These are phyloP conservation scores for Elsinoe ampelina DNA, from an alignment of 2,329 filamentous ascomycete species.

Conservation along the genomic window DNA sequence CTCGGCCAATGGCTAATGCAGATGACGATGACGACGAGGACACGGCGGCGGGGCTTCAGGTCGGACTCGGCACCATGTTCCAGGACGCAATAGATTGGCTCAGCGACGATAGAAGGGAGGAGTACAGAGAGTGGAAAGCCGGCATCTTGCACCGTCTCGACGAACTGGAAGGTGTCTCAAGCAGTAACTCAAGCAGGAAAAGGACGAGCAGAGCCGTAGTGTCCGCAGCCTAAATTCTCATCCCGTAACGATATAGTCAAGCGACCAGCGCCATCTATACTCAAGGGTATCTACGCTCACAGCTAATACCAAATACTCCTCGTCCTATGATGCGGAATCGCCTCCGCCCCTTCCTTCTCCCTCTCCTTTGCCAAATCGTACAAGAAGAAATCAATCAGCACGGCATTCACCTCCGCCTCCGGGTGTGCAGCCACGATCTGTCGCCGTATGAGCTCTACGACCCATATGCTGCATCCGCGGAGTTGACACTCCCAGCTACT, in stretches of 20 bases:
- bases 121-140: slow-evolving; percentile 57
- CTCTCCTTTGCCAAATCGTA: slow-evolving; percentile 89
- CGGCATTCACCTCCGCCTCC: slow-evolving; percentile 65
- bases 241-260: neutral
- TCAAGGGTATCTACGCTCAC: neutral
- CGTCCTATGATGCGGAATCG: slow-evolving; percentile 75
- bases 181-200: neutral
- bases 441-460: slow-evolving; percentile 74
- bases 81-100: slow-evolving; percentile 65
- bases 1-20: slow-evolving; percentile 9
- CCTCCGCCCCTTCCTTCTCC: slow-evolving; percentile 47
- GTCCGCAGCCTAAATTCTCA: neutral
- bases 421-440: slow-evolving; percentile 71
- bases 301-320: slow-evolving; percentile 85
- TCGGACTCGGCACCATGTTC: slow-evolving; percentile 57
- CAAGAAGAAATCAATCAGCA: slow-evolving; percentile 93
- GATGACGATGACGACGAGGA: slow-evolving; percentile 17
- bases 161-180: slow-evolving; percentile 31
- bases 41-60: slow-evolving; percentile 29
- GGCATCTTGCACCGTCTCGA: slow-evolving; percentile 49
- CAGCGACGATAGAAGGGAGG: slow-evolving; percentile 51
- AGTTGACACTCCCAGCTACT: slow-evolving; percentile 78
- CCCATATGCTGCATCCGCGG: slow-evolving; percentile 91
- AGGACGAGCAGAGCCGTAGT: neutral
- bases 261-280: slow-evolving; percentile 2